phyloP scores from a whole-genome alignment of 1,284 basidiomycete species.

The Cryptococcus amylolentus region DNA sequence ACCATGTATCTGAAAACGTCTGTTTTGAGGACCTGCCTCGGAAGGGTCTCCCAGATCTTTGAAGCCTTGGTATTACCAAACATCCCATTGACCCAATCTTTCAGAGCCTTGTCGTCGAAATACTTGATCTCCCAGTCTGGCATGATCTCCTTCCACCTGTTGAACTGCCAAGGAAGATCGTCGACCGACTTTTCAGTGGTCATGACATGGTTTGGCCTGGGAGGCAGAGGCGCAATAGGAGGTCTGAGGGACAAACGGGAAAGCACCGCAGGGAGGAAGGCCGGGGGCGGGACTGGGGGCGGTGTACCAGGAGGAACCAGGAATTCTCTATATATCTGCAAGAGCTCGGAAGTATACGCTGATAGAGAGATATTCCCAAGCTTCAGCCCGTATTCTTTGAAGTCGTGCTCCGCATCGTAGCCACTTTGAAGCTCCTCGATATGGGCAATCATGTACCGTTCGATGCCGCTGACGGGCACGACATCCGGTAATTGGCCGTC shows the following conservation, averaged over 20 bases:
- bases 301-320: slow-evolving; percentile 11
- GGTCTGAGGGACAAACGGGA: slow-evolving; percentile 28
- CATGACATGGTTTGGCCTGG: slow-evolving; percentile 27
- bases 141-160: slow-evolving; percentile 35
- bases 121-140: slow-evolving; percentile 32
- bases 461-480: slow-evolving; percentile 17
- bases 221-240: slow-evolving; percentile 24
- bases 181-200: slow-evolving; percentile 35
- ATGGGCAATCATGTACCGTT: slow-evolving; percentile 23
- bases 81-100: slow-evolving; percentile 27
- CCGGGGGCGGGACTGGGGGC: slow-evolving; percentile 3
- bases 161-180: slow-evolving; percentile 30
- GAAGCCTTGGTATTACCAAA: slow-evolving; percentile 31
- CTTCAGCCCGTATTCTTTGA: slow-evolving; percentile 28
- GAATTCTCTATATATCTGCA: slow-evolving; percentile 24
- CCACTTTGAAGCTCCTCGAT: slow-evolving; percentile 19
- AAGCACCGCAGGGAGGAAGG: slow-evolving; percentile 20
- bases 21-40: slow-evolving; percentile 34
- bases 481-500: slow-evolving; percentile 15
- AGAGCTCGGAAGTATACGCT: slow-evolving; percentile 24
- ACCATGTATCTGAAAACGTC: slow-evolving; percentile 35
- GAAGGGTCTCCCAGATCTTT: slow-evolving; percentile 30
- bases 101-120: slow-evolving; percentile 31
- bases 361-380: slow-evolving; percentile 25
- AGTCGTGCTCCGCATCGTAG: slow-evolving; percentile 20